Conservation (phyloP, 495 filamentous ascomycete genomes). For the Annulohypoxylon maeteangense region DNA sequence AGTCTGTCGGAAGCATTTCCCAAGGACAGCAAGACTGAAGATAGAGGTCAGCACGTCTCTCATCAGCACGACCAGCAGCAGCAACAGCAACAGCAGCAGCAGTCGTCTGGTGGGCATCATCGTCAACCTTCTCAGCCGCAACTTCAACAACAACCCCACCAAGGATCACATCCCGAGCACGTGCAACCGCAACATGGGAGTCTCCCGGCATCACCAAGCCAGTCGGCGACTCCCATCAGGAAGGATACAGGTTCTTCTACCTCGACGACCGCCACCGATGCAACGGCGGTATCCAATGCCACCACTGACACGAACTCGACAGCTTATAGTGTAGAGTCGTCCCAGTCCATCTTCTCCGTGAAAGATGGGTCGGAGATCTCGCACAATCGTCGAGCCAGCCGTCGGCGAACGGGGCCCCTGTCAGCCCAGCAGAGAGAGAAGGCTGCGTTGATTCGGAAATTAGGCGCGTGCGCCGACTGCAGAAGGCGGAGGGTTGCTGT, state of each 20-base stretch:
- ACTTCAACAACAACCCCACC: constrained; percentile 43
- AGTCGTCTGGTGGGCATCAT: constrained; percentile 39
- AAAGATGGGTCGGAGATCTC: constrained; percentile 59
- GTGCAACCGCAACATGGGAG: constrained; percentile 43
- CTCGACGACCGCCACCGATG: constrained; percentile 54
- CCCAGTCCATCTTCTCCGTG: constrained; percentile 61
- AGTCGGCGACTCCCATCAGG: constrained; percentile 55
- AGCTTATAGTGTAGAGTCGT: constrained; percentile 56
- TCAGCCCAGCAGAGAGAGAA: constrained; percentile 58
- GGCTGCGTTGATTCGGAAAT: constrained; percentile 61
- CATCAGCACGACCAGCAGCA: constrained; percentile 47
- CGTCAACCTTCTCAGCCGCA: constrained; percentile 38
- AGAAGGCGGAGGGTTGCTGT: constrained; percentile 61
- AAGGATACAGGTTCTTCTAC: constrained; percentile 61
- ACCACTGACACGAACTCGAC: constrained; percentile 56
- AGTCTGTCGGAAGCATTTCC: constrained; percentile 57
- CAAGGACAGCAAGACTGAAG: constrained; percentile 54
- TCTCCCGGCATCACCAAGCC: constrained; percentile 47
- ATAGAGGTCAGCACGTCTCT: constrained; percentile 49
- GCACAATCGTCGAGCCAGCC: constrained; percentile 56
- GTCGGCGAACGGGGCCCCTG: constrained; percentile 60
- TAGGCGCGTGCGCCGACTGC: constrained; percentile 61
- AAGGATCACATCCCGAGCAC: constrained; percentile 44
- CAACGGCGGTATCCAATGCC: constrained; percentile 49
- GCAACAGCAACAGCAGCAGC: constrained; percentile 38